These are phyloP conservation scores for Xerocomus brunneocitrinus DNA, from an alignment of 768 basidiomycete species.

Conservation along the genomic window DNA sequence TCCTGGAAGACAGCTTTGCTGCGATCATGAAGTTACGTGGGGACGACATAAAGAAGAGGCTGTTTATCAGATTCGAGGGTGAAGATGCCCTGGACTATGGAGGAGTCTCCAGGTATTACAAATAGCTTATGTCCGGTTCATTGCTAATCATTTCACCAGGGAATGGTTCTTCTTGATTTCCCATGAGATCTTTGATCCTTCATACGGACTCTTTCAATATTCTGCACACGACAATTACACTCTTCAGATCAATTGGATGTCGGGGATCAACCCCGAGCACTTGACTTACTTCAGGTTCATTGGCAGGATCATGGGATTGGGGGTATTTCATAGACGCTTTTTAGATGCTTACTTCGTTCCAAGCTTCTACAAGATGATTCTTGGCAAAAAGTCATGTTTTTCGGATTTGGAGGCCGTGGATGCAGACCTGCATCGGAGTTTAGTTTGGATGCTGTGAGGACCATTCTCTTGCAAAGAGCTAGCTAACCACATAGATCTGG, in stretches of 20 bases:
- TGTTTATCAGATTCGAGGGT: conserved; percentile 74
- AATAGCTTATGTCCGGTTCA: background rate
- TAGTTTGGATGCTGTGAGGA: conserved; percentile 73
- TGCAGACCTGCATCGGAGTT: conserved; percentile 61
- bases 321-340: conserved; percentile 74
- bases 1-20: conserved; percentile 83
- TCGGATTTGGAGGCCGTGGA: conserved; percentile 68
- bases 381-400: conserved; percentile 54
- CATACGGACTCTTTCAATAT: conserved; percentile 79
- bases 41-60: conserved; percentile 61
- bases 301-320: conserved; percentile 67
- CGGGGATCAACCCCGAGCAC: conserved; percentile 72
- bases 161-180: conserved; percentile 87
- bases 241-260: conserved; percentile 73
- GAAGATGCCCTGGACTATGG: conserved; percentile 80
- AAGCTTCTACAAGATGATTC: conserved; percentile 77
- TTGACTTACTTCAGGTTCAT: conserved; percentile 81
- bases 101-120: conserved; percentile 61
- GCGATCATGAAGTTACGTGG: conserved; percentile 79
- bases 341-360: conserved; percentile 77
- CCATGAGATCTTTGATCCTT: conserved; percentile 79
- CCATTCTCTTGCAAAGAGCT: background rate
- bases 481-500: conserved; percentile 1
- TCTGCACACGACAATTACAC: conserved; percentile 79
- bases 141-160: conserved; percentile 33